These are phyloP conservation scores for Leccinum broughii DNA, from an alignment of 768 basidiomycete genomes.

Conservation along the genomic window DNA sequence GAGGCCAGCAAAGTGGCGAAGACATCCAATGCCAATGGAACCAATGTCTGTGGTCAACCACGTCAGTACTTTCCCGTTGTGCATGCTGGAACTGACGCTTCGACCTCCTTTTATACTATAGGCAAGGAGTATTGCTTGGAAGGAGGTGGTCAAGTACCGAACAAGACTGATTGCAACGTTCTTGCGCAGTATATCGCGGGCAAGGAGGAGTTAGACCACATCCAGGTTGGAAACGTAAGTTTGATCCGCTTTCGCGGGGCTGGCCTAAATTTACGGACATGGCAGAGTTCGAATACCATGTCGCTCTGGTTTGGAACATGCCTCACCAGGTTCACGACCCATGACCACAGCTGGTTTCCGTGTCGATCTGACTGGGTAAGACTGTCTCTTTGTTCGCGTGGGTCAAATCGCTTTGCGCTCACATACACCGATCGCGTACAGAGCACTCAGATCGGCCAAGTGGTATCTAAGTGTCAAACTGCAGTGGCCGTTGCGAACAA, in stretches of 20 bases:
- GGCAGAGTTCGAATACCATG: not conserved
- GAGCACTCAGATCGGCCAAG: not conserved
- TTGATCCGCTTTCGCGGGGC: not conserved
- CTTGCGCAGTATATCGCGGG: not conserved
- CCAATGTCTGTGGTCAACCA: not conserved
- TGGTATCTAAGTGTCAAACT: not conserved
- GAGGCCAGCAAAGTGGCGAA: not conserved
- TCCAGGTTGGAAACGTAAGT: not conserved
- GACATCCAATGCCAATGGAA: no score
- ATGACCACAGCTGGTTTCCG: no score
- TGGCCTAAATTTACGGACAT: not conserved
- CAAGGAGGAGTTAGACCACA: not conserved
- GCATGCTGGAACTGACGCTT: not conserved
- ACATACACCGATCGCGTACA: not conserved
- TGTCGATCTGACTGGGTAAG: not conserved
- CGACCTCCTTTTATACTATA: not conserved
- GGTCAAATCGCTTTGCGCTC: not conserved
- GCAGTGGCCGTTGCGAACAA: no score
- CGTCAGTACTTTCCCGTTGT: not conserved
- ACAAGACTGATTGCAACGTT: not conserved
- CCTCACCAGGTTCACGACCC: not conserved
- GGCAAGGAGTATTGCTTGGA: not conserved
- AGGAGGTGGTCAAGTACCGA: not conserved
- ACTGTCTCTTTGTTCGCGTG: not conserved
- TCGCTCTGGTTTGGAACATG: not conserved